Evolutionary conservation across 2,329 filamentous ascomycete species (phyloP), one percentile per base, ranked within the genome.

Genomic region (Hypoxylon sp.): DNA sequence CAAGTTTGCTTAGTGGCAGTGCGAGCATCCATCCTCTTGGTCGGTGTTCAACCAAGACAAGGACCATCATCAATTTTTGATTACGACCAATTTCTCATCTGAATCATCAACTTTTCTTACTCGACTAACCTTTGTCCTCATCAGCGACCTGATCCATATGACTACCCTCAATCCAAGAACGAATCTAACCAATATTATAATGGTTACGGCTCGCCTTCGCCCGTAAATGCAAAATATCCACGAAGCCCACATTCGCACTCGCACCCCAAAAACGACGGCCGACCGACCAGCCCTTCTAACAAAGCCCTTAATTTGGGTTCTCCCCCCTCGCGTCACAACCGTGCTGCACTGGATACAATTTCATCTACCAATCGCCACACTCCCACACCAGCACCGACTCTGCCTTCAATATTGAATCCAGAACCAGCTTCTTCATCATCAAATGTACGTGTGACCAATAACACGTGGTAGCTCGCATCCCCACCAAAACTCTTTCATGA

Each of bases 101-200:
- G n/a, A 62, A 37, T 13, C 52, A 52, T 42, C 57, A 35, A 51
- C 17, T 35, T 53, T 60, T 35, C 44, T 26, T 14, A n/a, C 31
- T 22, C 26, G 22, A 55, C 59, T 65, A 56, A 63, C 56, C 17
- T 68, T 52, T 37, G 24, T 64, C 37, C 37, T 14, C 19, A 17
- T 58, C 71, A 75, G 67, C 84, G 87, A 65, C 79, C 78, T 60
- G 76, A 83, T 47, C 80, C 84, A 51, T 88, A 87, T 59, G 74
- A 75, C 63, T 73, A 74, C 58, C 57, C 74, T 22, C 69, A 72
- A 39, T 55, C 72, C 31, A 77, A 77, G 66, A 58, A 70, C 55
- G 75, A 76, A 67, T 67, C 72, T 9, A 72, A 67, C 72, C 84
- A 84, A 79, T 78, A 73, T 65, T 73, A 72, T 51, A 78, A 78